A percentile compares a stretch with the other conserved stretches of the same genome.
Conservation (phyloP, 2,329 filamentous ascomycete genomes). For the Exophiala spinifera region DNA sequence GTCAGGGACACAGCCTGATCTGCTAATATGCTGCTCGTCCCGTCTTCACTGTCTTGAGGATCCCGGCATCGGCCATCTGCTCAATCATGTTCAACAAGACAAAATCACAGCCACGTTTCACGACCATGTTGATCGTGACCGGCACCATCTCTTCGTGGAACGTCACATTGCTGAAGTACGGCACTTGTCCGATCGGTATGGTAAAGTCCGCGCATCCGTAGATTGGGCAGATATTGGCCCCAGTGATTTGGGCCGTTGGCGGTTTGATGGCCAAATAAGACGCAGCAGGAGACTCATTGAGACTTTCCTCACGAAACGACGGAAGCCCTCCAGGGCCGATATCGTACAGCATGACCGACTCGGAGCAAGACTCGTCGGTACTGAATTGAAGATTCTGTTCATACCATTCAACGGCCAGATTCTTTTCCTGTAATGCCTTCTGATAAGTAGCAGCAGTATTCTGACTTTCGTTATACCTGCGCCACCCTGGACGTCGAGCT, state of each 20-base stretch:
- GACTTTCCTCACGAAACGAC: conserved; percentile 4
- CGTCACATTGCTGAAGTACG: conserved; percentile 44
- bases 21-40: conserved; percentile 47
- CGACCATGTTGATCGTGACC: conserved; percentile 58
- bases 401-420: conserved; percentile 36
- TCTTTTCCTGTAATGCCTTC: conserved; percentile 35
- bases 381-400: conserved; percentile 29
- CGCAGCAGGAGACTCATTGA: conserved; percentile 14
- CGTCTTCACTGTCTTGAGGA: conserved; percentile 29
- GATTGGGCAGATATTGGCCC: neutral
- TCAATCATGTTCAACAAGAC: conserved; percentile 31
- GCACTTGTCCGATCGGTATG: conserved; percentile 15
- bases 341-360: conserved; percentile 34
- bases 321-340: conserved; percentile 26
- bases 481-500: conserved; percentile 27
- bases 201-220: conserved; percentile 12
- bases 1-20: conserved; percentile 46
- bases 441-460: conserved; percentile 24
- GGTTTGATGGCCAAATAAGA: conserved; percentile 4
- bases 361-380: conserved; percentile 32
- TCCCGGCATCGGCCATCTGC: conserved; percentile 30
- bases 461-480: conserved; percentile 18
- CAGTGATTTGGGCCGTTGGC: conserved; percentile 2
- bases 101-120: conserved; percentile 57
- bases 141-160: conserved; percentile 52